These are phyloP conservation scores for Porodaedalea pini DNA, from an alignment of 1,284 basidiomycete genomes.

Conservation along the genomic window DNA sequence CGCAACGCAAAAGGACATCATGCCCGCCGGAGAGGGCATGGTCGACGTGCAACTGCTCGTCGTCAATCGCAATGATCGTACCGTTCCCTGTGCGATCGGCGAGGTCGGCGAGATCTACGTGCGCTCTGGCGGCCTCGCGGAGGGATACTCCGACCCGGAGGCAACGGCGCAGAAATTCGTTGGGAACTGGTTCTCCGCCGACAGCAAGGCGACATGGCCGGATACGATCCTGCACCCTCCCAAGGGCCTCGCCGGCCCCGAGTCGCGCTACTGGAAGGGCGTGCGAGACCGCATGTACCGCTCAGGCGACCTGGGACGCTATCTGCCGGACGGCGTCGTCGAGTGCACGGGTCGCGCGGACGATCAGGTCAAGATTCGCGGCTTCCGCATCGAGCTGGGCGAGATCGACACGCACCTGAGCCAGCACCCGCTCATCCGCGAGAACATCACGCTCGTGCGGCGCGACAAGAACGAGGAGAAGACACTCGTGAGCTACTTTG, in stretches of 20 bases:
- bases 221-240: conserved; percentile 71
- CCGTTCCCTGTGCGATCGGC: conserved; percentile 88
- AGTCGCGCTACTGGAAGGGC: conserved; percentile 89
- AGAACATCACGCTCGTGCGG: conserved; percentile 96
- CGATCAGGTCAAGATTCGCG: conserved; percentile 99
- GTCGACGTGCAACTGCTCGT: conserved; percentile 96
- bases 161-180: conserved; percentile 92
- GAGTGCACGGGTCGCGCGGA: conserved; percentile 98
- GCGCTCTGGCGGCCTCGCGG: conserved; percentile 91
- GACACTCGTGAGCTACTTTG: conserved; percentile 97
- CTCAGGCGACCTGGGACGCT: conserved; percentile 94
- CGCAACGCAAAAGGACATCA: conserved; percentile 94
- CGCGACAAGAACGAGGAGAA: conserved; percentile 99
- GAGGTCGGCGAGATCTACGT: conserved; percentile 99
- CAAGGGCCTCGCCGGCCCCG: conserved; percentile 58
- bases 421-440: conserved; percentile 89
- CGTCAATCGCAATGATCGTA: conserved; percentile 90
- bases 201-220: conserved; percentile 42
- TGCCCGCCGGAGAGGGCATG: conserved; percentile 98
- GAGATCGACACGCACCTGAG: conserved; percentile 98
- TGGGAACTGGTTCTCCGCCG: conserved; percentile 81
- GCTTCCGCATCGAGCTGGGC: conserved; percentile 97
- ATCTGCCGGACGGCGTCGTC: conserved; percentile 89
- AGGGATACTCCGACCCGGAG: conserved; percentile 88
- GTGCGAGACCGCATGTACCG: conserved; percentile 97